A percentile compares a stretch with the other conserved stretches of the same genome.
Evolutionary conservation across 1,139 yeast genomes (phyloP).

Genomic region (Scheffersomyces quercinus): DNA sequence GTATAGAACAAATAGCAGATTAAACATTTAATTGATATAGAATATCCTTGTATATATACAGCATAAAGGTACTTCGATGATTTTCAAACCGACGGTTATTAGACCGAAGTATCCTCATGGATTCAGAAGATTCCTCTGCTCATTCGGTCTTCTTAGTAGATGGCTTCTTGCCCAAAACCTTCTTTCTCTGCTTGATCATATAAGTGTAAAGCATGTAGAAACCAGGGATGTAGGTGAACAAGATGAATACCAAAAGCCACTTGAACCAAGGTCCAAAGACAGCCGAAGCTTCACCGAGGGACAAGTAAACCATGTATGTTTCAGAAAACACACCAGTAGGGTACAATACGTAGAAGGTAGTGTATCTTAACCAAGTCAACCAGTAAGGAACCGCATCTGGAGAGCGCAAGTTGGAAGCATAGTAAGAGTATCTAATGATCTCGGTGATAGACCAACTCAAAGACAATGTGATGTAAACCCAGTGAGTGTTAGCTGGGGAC

Average conservation of each 20-base stretch:
- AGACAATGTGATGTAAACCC: slow-evolving; percentile 66
- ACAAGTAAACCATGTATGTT: slow-evolving; percentile 64
- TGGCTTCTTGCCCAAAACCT: slow-evolving; percentile 49
- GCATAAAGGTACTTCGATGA: not conserved
- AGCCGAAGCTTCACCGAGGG: slow-evolving; percentile 61
- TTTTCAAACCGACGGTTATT: not conserved
- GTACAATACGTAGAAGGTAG: slow-evolving; percentile 77
- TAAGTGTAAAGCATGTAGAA: slow-evolving; percentile 81
- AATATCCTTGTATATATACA: not conserved
- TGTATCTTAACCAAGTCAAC: slow-evolving; percentile 77
- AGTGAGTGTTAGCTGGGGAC: slow-evolving; percentile 59
- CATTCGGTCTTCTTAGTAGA: slow-evolving; percentile 20
- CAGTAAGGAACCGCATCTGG: slow-evolving; percentile 59
- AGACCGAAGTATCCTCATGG: not conserved
- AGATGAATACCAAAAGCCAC: slow-evolving; percentile 52
- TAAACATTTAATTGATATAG: not conserved
- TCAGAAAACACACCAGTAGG: slow-evolving; percentile 93
- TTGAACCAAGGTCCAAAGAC: slow-evolving; percentile 55
- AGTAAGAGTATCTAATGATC: slow-evolving; percentile 82
- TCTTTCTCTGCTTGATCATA: slow-evolving; percentile 85
- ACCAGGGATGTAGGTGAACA: slow-evolving; percentile 80
- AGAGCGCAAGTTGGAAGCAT: slow-evolving; percentile 63
- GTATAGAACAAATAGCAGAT: no score
- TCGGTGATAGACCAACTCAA: slow-evolving; percentile 93
- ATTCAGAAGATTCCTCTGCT: not conserved